Conservation (phyloP, 164 flowering plant species). For the Tetrastigma voinierianum region DNA sequence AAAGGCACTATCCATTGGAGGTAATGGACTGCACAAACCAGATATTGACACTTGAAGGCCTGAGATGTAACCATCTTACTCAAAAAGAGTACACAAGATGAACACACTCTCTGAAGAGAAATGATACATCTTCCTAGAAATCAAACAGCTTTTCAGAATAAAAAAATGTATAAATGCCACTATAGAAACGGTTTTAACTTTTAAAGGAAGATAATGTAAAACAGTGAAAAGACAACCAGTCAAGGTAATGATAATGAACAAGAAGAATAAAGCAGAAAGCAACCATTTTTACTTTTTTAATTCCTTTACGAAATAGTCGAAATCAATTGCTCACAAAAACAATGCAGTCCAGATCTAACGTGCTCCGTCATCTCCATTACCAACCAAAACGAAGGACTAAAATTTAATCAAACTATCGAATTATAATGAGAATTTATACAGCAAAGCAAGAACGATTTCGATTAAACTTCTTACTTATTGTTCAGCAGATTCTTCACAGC, state of each 20-base stretch:
- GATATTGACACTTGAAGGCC: too few relatives aligned
- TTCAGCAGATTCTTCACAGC: constrained; percentile 84
- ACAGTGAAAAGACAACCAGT: too few relatives aligned
- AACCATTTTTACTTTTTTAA: constrained; percentile 4
- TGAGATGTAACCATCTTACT: too few relatives aligned
- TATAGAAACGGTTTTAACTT: neutral
- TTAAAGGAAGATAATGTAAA: too few relatives aligned
- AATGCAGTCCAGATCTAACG: neutral
- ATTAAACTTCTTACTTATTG: constrained; percentile 62
- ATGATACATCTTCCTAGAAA: too few relatives aligned
- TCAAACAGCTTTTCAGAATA: neutral
- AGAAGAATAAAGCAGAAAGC: constrained; percentile 14
- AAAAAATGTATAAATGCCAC: neutral
- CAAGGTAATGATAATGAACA: neutral
- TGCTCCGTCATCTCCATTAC: too few relatives aligned
- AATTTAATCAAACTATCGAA: too few relatives aligned
- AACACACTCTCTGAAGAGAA: too few relatives aligned
- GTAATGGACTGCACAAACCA: too few relatives aligned
- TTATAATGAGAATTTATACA: neutral
- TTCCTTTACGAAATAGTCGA: neutral
- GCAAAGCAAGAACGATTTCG: neutral
- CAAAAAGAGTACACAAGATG: too few relatives aligned
- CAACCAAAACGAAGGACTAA: too few relatives aligned
- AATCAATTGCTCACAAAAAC: constrained; percentile 8
- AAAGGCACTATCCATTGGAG: too few relatives aligned